These are phyloP conservation scores for Talaromyces wortmannii DNA, from an alignment of 495 filamentous ascomycete genomes.

Conservation along the genomic window DNA sequence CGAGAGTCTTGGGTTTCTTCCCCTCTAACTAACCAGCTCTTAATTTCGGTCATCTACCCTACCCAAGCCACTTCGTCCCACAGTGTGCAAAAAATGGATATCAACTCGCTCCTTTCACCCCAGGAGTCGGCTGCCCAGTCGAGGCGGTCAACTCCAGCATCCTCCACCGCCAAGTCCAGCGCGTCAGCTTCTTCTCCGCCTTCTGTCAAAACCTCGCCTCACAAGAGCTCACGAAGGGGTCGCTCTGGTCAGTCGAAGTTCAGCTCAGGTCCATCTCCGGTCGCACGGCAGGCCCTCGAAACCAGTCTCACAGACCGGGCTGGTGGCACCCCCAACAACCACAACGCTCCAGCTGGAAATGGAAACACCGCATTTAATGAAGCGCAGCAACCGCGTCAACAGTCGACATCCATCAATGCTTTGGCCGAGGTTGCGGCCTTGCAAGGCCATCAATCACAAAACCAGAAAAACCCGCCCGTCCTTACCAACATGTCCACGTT, in stretches of 20 bases:
- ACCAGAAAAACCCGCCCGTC: conserved; percentile 25
- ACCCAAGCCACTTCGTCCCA: background rate
- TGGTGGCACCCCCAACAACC: conserved; percentile 9
- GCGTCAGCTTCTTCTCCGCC: conserved; percentile 22
- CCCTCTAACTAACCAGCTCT: no score
- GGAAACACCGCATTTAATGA: conserved; percentile 29
- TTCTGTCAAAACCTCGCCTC: conserved; percentile 20
- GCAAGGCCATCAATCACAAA: conserved; percentile 54
- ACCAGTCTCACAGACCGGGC: conserved; percentile 25
- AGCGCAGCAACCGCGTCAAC: conserved; percentile 28
- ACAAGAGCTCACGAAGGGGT: conserved; percentile 27
- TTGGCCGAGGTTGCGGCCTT: conserved; percentile 60
- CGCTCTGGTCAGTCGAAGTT: conserved; percentile 25
- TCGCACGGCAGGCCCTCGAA: conserved; percentile 34
- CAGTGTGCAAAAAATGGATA: conserved; percentile 48
- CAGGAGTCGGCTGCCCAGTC: conserved; percentile 51
- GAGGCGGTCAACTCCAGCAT: conserved; percentile 25
- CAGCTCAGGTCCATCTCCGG: conserved; percentile 33
- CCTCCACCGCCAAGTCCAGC: conserved; percentile 29
- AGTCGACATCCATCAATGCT: conserved; percentile 58
- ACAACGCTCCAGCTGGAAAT: conserved; percentile 23
- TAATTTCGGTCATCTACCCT: background rate
- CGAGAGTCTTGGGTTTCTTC: no score
- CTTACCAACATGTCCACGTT: conserved; percentile 46
- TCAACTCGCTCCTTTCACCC: conserved; percentile 65